Evolutionary conservation across 768 basidiomycete genomes (phyloP).

Genomic region (Cyathus striatus): DNA sequence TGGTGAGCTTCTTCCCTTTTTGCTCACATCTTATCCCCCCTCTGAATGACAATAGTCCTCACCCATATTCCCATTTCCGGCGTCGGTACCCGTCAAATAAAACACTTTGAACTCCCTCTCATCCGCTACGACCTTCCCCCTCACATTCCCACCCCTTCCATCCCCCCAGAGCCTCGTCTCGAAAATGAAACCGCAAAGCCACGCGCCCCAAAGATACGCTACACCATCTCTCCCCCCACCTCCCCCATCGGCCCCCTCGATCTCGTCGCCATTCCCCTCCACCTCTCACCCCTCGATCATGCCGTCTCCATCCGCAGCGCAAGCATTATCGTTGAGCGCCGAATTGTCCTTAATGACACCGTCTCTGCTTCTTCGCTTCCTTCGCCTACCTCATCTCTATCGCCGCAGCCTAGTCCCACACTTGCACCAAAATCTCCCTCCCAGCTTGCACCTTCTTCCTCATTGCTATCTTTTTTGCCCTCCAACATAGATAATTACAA

Average conservation of each 20-base stretch:
- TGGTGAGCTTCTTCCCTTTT: constrained; percentile 40
- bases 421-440: background rate
- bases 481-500: too few species aligned
- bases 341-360: constrained; percentile 54
- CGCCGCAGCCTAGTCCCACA: constrained; percentile 3
- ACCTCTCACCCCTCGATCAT: constrained; percentile 56
- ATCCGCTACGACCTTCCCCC: constrained; percentile 62
- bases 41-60: constrained; percentile 41
- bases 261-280: constrained; percentile 60
- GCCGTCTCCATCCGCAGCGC: constrained; percentile 56
- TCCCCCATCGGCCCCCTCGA: constrained; percentile 68
- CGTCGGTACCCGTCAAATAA: constrained; percentile 64
- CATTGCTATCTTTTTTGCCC: too few species aligned
- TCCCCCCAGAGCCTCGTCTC: constrained; percentile 31
- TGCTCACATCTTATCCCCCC: constrained; percentile 10
- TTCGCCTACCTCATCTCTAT: constrained; percentile 15
- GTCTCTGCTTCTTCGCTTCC: constrained; percentile 12
- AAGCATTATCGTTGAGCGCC: constrained; percentile 63
- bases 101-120: constrained; percentile 69
- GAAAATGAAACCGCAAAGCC: constrained; percentile 45
- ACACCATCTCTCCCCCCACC: constrained; percentile 50
- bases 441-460: too few species aligned
- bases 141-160: constrained; percentile 28
- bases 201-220: constrained; percentile 54
- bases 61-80: constrained; percentile 60